Conservation (phyloP, 2,329 filamentous ascomycete genomes). For the Aureobasidium lini region DNA sequence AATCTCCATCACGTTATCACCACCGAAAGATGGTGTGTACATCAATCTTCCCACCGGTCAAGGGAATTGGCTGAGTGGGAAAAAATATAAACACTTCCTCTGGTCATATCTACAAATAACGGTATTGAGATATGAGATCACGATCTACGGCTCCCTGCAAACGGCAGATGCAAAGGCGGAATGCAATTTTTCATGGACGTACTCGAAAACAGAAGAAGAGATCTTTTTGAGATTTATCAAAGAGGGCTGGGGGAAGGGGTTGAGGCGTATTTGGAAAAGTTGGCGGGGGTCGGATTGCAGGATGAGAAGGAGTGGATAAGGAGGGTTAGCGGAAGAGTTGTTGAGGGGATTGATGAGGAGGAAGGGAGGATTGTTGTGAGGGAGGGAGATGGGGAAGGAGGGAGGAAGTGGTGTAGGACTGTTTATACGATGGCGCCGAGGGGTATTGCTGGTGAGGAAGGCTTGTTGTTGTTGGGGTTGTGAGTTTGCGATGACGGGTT, state of each 20-base stretch:
- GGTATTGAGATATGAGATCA: not conserved
- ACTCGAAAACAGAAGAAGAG: not conserved
- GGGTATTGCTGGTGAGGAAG: not conserved
- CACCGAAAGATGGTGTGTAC: not conserved
- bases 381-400: not conserved
- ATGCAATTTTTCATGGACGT: not conserved
- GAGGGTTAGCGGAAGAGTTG: not conserved
- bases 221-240: not conserved
- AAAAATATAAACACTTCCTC: not conserved
- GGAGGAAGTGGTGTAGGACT: not conserved
- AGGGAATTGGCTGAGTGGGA: not conserved
- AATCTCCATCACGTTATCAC: not conserved
- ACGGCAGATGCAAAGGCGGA: not conserved
- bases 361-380: not conserved
- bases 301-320: not conserved
- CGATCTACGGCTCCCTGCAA: not conserved
- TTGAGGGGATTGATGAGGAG: not conserved
- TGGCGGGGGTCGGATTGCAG: not conserved
- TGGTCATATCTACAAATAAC: not conserved
- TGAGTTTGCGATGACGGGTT: too few relatives aligned
- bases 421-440: not conserved
- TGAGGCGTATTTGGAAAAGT: not conserved
- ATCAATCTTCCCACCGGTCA: not conserved
- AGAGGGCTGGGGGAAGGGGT: not conserved
- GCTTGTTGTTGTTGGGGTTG: too few relatives aligned